Evolutionary conservation across 352 stramenopile genomes (phyloP), one percentile per base, ranked within the genome.

Genomic region (Bremia lactucae): DNA sequence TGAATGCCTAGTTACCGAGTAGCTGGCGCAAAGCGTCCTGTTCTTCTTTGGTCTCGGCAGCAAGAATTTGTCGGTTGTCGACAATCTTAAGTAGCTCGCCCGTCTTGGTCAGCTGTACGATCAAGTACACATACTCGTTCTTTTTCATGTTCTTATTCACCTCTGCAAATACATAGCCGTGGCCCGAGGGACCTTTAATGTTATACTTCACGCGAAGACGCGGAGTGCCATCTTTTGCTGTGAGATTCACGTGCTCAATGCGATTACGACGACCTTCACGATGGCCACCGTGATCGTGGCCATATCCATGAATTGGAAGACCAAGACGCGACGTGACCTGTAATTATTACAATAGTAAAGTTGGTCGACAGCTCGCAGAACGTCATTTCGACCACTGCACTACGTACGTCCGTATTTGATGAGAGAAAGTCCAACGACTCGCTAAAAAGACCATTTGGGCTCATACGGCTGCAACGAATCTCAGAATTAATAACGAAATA

Each of bases 61-160:
- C 51, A 19, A 89, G 68, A 46, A 89, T 82, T 59, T 86, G 75
- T 68, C 92, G 74, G 63, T 97, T 96, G 71, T 97, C 92, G 45
- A 89, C 56, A 48, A 97, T 68, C 49, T 88, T 97, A 54, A 96
- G 74, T 13, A 97, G 65, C 41, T 83, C 69, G 31, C 72, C 76
- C 35, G 87, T 94, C 50, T 87, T 80, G 64, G 89, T 96, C 59
- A 96, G 79, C 63, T 97, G 89, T 28, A 96, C 83, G 57, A 97
- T 86, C 41, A 97, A 55, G 64, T 97, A 97, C 42, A 96, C 92
- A 54, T 94, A 97, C 62, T 96, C 92, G 37, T 87, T 87, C 49
- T 84, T 92, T 42, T 91, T 86, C 87, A 97, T 97, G 50, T 82
- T 67, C 38, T 84, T 67, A 40, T 86, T 91, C 24, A 96, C 82